These are phyloP conservation scores for Candida sanyiensis DNA, from an alignment of 805 yeast genomes.

Conservation along the genomic window DNA sequence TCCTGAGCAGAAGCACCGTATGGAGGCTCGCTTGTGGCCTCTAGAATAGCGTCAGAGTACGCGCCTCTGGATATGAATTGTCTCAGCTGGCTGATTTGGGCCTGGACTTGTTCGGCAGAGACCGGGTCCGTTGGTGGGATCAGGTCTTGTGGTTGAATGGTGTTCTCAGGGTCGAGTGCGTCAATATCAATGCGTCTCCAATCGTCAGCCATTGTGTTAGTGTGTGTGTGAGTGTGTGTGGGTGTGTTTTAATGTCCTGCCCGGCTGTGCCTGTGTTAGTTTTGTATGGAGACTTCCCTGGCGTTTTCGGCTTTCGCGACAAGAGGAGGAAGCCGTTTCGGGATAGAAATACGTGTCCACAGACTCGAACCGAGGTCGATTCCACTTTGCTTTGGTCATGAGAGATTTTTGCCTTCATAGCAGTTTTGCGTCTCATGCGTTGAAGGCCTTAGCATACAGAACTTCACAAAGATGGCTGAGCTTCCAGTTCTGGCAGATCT, in stretches of 20 bases:
- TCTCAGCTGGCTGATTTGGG: conserved; percentile 53
- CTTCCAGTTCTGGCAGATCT: conserved; percentile 13
- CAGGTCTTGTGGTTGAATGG: conserved; percentile 56
- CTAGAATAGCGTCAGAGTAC: conserved; percentile 55
- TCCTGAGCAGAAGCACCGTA: conserved; percentile 65
- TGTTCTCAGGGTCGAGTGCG: conserved; percentile 77
- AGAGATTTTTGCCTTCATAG: no score
- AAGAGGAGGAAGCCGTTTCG: no score
- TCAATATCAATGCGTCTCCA: conserved; percentile 97
- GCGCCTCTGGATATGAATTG: conserved; percentile 66
- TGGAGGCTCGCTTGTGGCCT: conserved; percentile 70
- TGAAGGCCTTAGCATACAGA: no score
- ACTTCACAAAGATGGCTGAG: not conserved
- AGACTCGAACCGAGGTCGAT: no score
- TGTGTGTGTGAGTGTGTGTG: no score
- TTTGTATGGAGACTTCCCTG: no score
- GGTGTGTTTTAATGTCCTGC: no score
- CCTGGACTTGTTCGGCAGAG: conserved; percentile 47
- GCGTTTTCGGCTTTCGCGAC: no score
- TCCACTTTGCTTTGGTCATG: no score
- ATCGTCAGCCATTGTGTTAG: conserved; percentile 44
- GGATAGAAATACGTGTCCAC: no score
- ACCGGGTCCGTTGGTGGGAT: conserved; percentile 41
- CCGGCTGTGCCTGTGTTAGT: no score
- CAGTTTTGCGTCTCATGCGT: no score